Percentiles rank a stretch among this genome's conserved stretches.
Conservation (phyloP, 1,284 basidiomycete species). For the Abortiporus biennis region DNA sequence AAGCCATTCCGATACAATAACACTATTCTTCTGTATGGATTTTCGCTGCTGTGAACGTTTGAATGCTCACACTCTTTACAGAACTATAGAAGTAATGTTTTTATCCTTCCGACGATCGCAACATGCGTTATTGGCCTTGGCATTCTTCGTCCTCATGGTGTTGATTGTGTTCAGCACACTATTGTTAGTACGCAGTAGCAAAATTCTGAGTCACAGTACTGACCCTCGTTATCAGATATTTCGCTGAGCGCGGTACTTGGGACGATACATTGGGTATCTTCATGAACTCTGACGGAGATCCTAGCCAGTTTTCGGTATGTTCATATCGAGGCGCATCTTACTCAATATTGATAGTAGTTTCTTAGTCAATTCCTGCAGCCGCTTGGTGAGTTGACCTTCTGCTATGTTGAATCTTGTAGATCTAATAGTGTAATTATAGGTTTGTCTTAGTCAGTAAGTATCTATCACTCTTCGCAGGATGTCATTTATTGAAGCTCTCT, state of each 20-base stretch:
- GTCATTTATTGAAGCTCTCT: not conserved
- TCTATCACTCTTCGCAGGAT: no score
- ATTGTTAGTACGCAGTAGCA: slow-evolving; percentile 41
- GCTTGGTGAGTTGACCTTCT: slow-evolving; percentile 53
- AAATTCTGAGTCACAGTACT: not conserved
- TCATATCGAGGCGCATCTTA: not conserved
- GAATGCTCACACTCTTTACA: slow-evolving; percentile 20
- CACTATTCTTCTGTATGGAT: slow-evolving; percentile 68
- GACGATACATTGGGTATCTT: slow-evolving; percentile 74
- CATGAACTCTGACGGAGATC: slow-evolving; percentile 79
- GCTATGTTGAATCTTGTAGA: not conserved
- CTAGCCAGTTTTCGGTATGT: slow-evolving; percentile 63
- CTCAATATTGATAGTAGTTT: not conserved
- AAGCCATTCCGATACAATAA: slow-evolving; percentile 81
- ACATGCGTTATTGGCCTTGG: slow-evolving; percentile 79
- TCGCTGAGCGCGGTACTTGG: slow-evolving; percentile 85
- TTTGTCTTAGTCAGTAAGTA: slow-evolving; percentile 56
- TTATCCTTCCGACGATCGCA: slow-evolving; percentile 80
- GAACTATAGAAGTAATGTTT: slow-evolving; percentile 91
- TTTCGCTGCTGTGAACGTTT: not conserved
- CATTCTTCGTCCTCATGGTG: slow-evolving; percentile 86
- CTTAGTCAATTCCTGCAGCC: slow-evolving; percentile 72
- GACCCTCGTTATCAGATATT: slow-evolving; percentile 50
- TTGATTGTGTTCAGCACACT: slow-evolving; percentile 83
- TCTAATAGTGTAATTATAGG: slow-evolving; percentile 17